Evolutionary conservation across 768 basidiomycete species (phyloP), one percentile per base, ranked within the genome.

Genomic region (Lyophyllum decastes): DNA sequence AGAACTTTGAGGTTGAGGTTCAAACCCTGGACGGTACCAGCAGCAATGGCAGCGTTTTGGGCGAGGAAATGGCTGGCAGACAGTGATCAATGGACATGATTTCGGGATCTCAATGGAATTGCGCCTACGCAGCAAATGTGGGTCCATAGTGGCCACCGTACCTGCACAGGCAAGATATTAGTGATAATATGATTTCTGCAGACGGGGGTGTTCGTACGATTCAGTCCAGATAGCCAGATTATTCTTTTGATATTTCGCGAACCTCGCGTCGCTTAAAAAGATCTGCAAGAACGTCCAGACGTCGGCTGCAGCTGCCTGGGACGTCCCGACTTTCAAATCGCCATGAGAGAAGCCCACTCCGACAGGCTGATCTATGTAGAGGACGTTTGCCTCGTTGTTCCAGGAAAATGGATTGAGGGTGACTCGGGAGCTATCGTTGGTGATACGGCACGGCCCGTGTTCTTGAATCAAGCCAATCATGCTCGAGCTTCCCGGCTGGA

Each of bases 111-210:
- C 16, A n/a, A 5, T 10, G n/a, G 8, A 41, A 2, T 21, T 4
- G 11, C 6, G 65, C 75, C 62, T 59, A 79, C 63, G 83, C 78
- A 52, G 87, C 86, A 58, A 89, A 89, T 34, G 80, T 77, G 0
- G 88, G 88, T 1, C 83, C 88, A 65, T 87, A 89, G 61, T 89
- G 88, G 1, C 88, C 87, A 41, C 88, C 88, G 61, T 87, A 89
- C 35, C 86, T 87, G 58, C 6, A 44, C 22, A 21, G 24, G 17
- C 21, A 24, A 17, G 40, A 40, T 49, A 33, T 21, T 30, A 17
- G n/a, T 33, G 17, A 48, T 6, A 21, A n/a, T n/a, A n/a, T n/a
- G 25, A 40, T n/a, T 7, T 7, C 9, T 27, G 33, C 16, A n/a
- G 24, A 49, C 27, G 47, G 51, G 19, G 27, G 44, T 59, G 38